Conservation (phyloP, 192 early-diverging fungal species). For the Piromyces finnis region DNA sequence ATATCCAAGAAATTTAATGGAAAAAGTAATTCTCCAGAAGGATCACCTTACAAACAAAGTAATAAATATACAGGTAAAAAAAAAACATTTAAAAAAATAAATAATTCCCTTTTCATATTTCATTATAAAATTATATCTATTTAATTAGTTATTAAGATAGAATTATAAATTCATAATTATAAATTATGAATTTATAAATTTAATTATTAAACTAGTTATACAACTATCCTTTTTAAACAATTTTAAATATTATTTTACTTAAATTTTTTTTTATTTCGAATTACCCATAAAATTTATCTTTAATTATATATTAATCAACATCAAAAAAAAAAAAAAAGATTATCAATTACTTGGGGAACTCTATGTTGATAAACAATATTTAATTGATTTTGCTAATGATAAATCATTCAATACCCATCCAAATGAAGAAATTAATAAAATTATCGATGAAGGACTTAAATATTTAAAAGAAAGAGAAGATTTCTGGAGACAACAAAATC, state of each 20-base stretch:
- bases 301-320: too few relatives aligned
- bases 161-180: too few relatives aligned
- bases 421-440: conserved; percentile 17
- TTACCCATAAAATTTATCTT: too few relatives aligned
- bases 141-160: too few relatives aligned
- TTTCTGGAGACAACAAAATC: conserved; percentile 42
- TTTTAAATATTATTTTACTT: too few relatives aligned
- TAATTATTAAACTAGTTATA: too few relatives aligned
- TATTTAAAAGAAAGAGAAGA: conserved; percentile 26
- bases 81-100: too few relatives aligned
- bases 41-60: background rate
- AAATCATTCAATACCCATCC: conserved; percentile 26
- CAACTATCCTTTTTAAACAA: too few relatives aligned
- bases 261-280: too few relatives aligned
- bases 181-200: too few relatives aligned
- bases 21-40: background rate
- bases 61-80: background rate
- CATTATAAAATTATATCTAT: too few relatives aligned
- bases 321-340: background rate
- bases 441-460: conserved; percentile 28
- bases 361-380: conserved; percentile 18
- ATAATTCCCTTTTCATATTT: too few relatives aligned
- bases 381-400: conserved; percentile 15
- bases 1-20: background rate
- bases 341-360: conserved; percentile 12